phyloP scores from a whole-genome alignment of 768 basidiomycete genomes.

The Pleurotus ostreatus region DNA sequence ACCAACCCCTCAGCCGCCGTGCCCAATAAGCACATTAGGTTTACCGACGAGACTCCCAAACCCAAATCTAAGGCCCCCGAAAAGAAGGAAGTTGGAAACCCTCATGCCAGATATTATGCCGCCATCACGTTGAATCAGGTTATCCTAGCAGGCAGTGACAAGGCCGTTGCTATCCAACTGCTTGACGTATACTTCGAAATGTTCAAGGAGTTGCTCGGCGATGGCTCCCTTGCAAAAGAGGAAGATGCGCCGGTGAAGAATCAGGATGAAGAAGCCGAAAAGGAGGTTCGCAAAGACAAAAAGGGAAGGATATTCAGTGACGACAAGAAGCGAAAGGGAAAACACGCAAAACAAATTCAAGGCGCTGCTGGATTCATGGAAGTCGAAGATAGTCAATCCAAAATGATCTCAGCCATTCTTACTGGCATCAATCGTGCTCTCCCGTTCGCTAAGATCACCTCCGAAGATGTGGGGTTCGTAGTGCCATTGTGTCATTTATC shows the following conservation, averaged over 20 bases:
- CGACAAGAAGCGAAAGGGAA: slow-evolving; percentile 31
- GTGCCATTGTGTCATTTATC: neutral
- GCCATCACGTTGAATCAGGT: slow-evolving; percentile 95
- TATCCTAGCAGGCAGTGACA: slow-evolving; percentile 64
- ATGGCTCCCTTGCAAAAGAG: slow-evolving; percentile 31
- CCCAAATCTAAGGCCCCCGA: slow-evolving; percentile 20
- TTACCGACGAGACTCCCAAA: slow-evolving; percentile 36
- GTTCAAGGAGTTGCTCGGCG: slow-evolving; percentile 83
- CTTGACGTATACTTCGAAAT: slow-evolving; percentile 93
- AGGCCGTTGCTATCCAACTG: slow-evolving; percentile 69
- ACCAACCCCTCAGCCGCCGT: slow-evolving; percentile 31
- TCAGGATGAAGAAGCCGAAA: slow-evolving; percentile 23
- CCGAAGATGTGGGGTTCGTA: slow-evolving; percentile 58
- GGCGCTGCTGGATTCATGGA: slow-evolving; percentile 69
- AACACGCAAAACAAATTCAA: slow-evolving; percentile 40
- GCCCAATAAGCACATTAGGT: slow-evolving; percentile 49
- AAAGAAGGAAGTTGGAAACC: slow-evolving; percentile 42
- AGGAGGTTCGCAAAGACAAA: slow-evolving; percentile 30
- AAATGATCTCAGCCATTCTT: slow-evolving; percentile 82
- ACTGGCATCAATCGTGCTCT: slow-evolving; percentile 94
- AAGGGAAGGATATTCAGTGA: slow-evolving; percentile 19
- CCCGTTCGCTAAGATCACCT: slow-evolving; percentile 84
- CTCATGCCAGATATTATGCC: slow-evolving; percentile 88
- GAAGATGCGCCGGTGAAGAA: slow-evolving; percentile 28
- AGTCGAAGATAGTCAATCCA: slow-evolving; percentile 76